phyloP scores from a whole-genome alignment of 306 rosid species.

The Abrus pulchellus region DNA sequence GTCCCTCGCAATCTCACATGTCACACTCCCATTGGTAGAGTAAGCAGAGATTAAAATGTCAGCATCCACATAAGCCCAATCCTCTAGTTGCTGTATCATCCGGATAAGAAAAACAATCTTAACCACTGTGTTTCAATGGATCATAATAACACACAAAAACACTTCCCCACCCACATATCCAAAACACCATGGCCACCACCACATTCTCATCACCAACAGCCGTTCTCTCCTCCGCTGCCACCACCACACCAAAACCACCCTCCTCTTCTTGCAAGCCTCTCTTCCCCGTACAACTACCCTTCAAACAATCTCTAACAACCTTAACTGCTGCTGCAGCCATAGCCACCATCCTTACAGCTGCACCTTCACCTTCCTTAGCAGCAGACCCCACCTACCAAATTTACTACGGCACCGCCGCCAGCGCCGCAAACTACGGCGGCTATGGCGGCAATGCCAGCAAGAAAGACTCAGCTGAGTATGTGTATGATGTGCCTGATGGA shows the following conservation, averaged over 20 bases:
- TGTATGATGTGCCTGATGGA: conserved; percentile 81
- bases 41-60: not conserved
- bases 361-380: conserved; percentile 58
- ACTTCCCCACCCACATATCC: conserved; percentile 35
- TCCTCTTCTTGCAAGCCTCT: conserved; percentile 42
- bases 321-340: conserved; percentile 67
- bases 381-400: conserved; percentile 66
- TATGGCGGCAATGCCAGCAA: conserved; percentile 85
- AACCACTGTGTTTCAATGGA: not conserved
- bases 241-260: conserved; percentile 52
- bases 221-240: conserved; percentile 55
- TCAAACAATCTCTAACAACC: conserved; percentile 56
- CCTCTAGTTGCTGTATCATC: not conserved
- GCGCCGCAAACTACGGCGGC: conserved; percentile 91
- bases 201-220: conserved; percentile 68
- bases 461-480: conserved; percentile 82
- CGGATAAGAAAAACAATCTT: conserved; percentile 37
- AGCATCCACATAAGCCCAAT: conserved; percentile 21
- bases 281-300: conserved; percentile 44
- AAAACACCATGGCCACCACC: conserved; percentile 65
- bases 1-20: not conserved
- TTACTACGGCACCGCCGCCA: conserved; percentile 94
- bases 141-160: not conserved
- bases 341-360: conserved; percentile 56
- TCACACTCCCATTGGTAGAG: not conserved